Base-by-base conservation (phyloP, 768 basidiomycete species). In the Dacryopinax primogenitus region DNA sequence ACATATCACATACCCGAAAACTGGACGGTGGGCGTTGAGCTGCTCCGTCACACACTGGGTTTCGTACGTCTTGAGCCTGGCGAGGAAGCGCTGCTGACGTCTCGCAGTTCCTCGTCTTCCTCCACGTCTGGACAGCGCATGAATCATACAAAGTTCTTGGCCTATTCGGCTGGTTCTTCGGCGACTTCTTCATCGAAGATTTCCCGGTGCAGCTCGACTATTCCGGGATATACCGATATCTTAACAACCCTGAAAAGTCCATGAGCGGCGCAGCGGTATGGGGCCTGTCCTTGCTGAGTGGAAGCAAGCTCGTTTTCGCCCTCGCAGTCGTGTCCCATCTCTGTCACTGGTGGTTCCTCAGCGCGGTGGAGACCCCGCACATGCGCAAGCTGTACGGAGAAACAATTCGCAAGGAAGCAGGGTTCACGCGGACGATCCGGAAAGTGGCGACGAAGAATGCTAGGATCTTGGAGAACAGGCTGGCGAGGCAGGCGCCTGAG, bases 101-200 rank as follows among this genome's bases (percentile, higher is more conserved):
- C 47, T 28, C 11, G 7, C 70, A 93, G 92, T 76, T 90, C 15
- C 79, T 98, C 51, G 83, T 98, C 62, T 86, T 84, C 0, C 78
- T 99, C 44, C 94, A 99, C 70, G 74, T 90, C 36, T 99, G 96
- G 96, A 86, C 92, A 0, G 87, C 91, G 0, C 80, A 83, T 69
- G 92, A 93, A 66, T 92, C 88, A 0, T 97, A 85, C 75, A 90
- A 97, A 72, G 96, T 92, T 21, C 82, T 98, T 1, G 95, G 96
- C 6, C 82, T 90, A 32, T 97, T 97, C 71, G 96, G 96, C 28
- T 99, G 96, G 96, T 94, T 97, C 77, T 99, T 96, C 70, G 93
- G 92, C 26, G 92, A 95, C 76, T 95, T 95, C 77, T 94, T 94
- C 80, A 87, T 94, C 77, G 91, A 95, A 70, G 88, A 92, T 68